These are phyloP conservation scores for Puccinia horiana DNA, from an alignment of 1,284 basidiomycete genomes.

Conservation along the genomic window DNA sequence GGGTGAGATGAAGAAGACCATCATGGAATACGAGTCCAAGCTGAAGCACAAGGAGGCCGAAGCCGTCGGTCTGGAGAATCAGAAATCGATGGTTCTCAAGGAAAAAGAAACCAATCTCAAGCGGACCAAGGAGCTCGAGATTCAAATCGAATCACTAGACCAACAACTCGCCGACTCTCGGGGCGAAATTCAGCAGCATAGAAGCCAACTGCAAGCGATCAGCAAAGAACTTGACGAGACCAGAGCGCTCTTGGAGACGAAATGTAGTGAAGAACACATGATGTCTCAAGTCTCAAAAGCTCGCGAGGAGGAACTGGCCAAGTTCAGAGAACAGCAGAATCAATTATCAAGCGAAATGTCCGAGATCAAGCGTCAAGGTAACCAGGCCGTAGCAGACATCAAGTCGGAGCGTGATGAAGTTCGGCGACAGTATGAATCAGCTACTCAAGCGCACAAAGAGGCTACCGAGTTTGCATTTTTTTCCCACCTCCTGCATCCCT, in stretches of 20 bases:
- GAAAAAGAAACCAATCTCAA: slow-evolving; percentile 57
- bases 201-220: slow-evolving; percentile 62
- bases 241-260: slow-evolving; percentile 75
- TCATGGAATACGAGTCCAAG: slow-evolving; percentile 75
- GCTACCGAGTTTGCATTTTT: slow-evolving; percentile 39
- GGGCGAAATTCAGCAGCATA: slow-evolving; percentile 64
- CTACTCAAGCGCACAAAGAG: slow-evolving; percentile 65
- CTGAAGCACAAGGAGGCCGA: slow-evolving; percentile 78
- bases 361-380: slow-evolving; percentile 57
- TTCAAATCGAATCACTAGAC: slow-evolving; percentile 69
- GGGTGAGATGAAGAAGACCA: slow-evolving; percentile 72
- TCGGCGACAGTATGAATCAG: slow-evolving; percentile 64
- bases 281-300: slow-evolving; percentile 81
- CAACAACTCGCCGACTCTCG: slow-evolving; percentile 70
- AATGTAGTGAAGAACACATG: slow-evolving; percentile 80
- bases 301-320: slow-evolving; percentile 77
- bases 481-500: slow-evolving; percentile 8
- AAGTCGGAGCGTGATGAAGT: slow-evolving; percentile 60
- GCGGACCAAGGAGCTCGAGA: slow-evolving; percentile 66
- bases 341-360: slow-evolving; percentile 56
- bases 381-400: slow-evolving; percentile 56
- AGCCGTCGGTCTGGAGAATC: slow-evolving; percentile 66
- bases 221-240: slow-evolving; percentile 82
- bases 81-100: slow-evolving; percentile 65
- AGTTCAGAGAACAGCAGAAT: slow-evolving; percentile 70